Conservation (phyloP, 1,284 basidiomycete genomes). For the Apiotrichum porosum region DNA sequence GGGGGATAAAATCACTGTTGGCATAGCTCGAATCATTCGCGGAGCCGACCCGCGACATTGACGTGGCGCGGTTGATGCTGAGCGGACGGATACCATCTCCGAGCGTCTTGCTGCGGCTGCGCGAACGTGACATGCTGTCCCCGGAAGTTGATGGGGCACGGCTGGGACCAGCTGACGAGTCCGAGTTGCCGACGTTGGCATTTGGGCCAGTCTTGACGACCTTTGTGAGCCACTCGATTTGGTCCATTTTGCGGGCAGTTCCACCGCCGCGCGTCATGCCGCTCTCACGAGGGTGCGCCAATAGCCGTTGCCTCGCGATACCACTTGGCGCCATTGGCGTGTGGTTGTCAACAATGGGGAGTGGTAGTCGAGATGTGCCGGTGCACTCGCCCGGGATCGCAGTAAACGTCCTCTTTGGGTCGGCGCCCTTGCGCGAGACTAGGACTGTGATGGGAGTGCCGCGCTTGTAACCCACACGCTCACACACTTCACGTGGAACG, state of each 20-base stretch:
- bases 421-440: constrained; percentile 50
- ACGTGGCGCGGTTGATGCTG: constrained; percentile 4
- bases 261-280: constrained; percentile 48
- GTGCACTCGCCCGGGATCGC: constrained; percentile 8
- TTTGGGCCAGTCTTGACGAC: constrained; percentile 32
- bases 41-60: neutral
- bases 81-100: constrained; percentile 2
- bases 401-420: constrained; percentile 41
- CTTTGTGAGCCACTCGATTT: constrained; percentile 48
- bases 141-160: constrained; percentile 4
- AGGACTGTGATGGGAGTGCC: constrained; percentile 53
- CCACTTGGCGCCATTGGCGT: constrained; percentile 28
- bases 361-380: neutral
- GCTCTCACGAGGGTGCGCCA: constrained; percentile 25
- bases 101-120: constrained; percentile 2
- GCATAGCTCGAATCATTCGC: constrained; percentile 14
- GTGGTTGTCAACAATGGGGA: constrained; percentile 8
- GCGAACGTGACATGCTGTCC: constrained; percentile 21
- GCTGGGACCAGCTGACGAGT: constrained; percentile 5
- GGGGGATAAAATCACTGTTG: constrained; percentile 52
- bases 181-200: neutral
- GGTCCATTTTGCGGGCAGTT: constrained; percentile 36
- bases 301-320: constrained; percentile 32
- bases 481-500: constrained; percentile 59
- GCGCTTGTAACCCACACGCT: constrained; percentile 50